phyloP scores from a whole-genome alignment of 2,329 filamentous ascomycete species.

The Trichoderma afroharzianum region DNA sequence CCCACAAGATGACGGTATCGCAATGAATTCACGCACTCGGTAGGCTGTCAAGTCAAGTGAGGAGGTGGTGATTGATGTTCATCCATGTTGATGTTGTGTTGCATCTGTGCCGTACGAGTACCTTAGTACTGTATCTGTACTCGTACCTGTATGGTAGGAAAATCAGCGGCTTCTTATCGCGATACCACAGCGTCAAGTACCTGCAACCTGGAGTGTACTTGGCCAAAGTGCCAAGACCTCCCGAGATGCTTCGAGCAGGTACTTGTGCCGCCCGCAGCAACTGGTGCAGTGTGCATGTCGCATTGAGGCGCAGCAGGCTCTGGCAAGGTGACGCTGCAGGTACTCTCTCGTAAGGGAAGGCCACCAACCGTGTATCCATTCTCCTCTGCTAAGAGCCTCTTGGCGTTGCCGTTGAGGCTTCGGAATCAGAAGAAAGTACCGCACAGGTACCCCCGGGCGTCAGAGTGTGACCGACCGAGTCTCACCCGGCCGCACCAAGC shows the following conservation, averaged over 20 bases:
- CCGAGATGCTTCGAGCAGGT: neutral
- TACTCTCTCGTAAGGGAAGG: neutral
- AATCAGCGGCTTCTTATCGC: neutral
- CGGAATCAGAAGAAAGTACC: slow-evolving; percentile 5
- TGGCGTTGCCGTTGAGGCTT: neutral
- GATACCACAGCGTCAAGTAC: neutral
- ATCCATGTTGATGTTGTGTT: neutral
- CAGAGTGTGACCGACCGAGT: neutral
- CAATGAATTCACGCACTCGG: neutral
- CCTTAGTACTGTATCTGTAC: too few species aligned
- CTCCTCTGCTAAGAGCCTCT: neutral
- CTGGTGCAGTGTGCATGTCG: neutral
- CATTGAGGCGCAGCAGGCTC: slow-evolving; percentile 4
- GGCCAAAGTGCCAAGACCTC: neutral
- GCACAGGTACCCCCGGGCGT: neutral
- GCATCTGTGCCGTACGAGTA: neutral
- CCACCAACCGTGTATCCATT: neutral
- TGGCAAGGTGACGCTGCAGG: neutral
- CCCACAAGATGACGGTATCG: neutral
- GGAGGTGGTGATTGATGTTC: neutral
- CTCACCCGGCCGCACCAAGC: neutral
- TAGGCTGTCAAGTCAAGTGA: neutral
- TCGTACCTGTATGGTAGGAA: too few species aligned
- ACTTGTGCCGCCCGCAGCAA: neutral
- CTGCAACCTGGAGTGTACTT: neutral